Evolutionary conservation across 331 rosid genomes (phyloP).

Genomic region (Rosa hybrid): DNA sequence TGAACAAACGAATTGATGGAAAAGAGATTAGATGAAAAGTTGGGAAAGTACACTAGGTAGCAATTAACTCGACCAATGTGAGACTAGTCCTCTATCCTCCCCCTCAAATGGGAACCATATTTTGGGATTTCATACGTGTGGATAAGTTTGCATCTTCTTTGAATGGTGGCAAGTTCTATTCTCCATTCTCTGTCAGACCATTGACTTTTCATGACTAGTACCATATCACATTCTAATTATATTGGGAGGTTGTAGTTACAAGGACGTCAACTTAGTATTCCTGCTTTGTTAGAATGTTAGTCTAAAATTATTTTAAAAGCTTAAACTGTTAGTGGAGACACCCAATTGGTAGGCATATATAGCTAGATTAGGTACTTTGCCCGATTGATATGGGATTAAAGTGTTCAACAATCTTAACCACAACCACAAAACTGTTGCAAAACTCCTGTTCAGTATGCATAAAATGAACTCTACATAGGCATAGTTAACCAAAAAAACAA

Average conservation of each 20-base stretch:
- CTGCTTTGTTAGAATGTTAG: neutral
- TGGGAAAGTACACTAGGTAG: neutral
- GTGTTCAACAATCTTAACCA: neutral
- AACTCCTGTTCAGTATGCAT: neutral
- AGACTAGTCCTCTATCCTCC: neutral
- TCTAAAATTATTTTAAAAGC: neutral
- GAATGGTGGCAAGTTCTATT: neutral
- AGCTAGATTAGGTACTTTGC: neutral
- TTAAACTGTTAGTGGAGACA: neutral
- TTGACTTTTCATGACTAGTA: neutral
- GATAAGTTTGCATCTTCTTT: neutral
- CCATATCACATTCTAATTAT: neutral
- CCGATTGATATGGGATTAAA: neutral
- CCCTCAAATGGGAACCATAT: neutral
- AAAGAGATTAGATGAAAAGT: no score
- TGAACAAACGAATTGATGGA: no score
- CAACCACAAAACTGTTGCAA: neutral
- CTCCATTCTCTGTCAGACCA: neutral
- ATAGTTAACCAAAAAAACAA: neutral
- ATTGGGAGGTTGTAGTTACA: neutral
- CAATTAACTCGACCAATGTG: neutral
- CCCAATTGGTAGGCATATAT: neutral
- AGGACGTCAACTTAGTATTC: neutral
- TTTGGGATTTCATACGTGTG: neutral
- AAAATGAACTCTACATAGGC: neutral